A percentile compares a stretch with the other conserved stretches of the same genome.
phyloP scores from a whole-genome alignment of 2,329 filamentous ascomycete genomes.

The Pseudonectria buxi region DNA sequence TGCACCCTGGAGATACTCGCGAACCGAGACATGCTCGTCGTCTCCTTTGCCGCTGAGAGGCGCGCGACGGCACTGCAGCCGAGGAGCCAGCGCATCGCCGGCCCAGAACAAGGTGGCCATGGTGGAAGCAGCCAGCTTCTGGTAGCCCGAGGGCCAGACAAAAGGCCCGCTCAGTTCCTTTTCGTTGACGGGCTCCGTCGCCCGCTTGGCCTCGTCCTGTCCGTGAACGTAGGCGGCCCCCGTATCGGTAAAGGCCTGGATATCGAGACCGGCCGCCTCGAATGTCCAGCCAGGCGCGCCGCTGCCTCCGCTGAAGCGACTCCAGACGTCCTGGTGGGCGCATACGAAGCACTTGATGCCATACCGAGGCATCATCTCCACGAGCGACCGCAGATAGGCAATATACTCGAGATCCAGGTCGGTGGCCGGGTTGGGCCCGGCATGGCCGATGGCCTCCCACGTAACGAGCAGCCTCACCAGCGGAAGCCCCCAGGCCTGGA shows the following conservation, averaged over 20 bases:
- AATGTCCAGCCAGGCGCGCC: conserved; percentile 38
- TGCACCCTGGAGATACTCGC: conserved; percentile 25
- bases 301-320: conserved; percentile 35
- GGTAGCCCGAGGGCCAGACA: conserved; percentile 31
- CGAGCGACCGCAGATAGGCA: conserved; percentile 28
- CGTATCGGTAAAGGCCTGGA: conserved; percentile 28
- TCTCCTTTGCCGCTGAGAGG: conserved; percentile 7
- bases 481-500: conserved; percentile 33
- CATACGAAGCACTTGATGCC: conserved; percentile 37
- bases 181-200: conserved; percentile 17
- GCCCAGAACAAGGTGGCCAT: conserved; percentile 25
- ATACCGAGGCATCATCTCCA: conserved; percentile 31
- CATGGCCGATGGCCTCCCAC: conserved; percentile 34
- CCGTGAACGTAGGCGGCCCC: conserved; percentile 31
- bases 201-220: conserved; percentile 26
- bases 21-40: conserved; percentile 20
- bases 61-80: conserved; percentile 17
- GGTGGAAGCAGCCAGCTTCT: conserved; percentile 30
- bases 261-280: conserved; percentile 32
- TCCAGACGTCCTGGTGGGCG: conserved; percentile 38
- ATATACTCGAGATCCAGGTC: conserved; percentile 34
- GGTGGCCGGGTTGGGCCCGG: conserved; percentile 24
- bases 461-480: conserved; percentile 35
- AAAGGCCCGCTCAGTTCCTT: conserved; percentile 30
- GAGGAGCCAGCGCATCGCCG: conserved; percentile 23